A percentile compares a stretch with the other conserved stretches of the same genome.
Evolutionary conservation across 1,284 basidiomycete genomes (phyloP).

Genomic region (Ceratobasidium sp.): DNA sequence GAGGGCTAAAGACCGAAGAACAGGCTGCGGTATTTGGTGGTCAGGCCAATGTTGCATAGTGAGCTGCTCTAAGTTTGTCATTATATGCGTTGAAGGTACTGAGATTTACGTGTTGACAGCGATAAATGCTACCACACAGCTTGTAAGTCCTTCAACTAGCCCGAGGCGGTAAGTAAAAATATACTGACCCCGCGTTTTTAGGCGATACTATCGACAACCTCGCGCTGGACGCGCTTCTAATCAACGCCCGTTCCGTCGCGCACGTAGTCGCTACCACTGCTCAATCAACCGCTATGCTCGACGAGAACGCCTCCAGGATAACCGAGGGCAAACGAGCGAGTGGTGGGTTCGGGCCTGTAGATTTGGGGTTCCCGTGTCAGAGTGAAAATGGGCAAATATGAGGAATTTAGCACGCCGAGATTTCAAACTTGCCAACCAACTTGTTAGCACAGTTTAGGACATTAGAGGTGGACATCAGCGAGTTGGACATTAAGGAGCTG

Average conservation of each 20-base stretch:
- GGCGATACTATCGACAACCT: constrained; percentile 23
- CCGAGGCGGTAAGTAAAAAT: too few relatives aligned
- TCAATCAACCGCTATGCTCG: constrained; percentile 6
- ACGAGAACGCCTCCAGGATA: too few relatives aligned
- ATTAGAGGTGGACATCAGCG: too few relatives aligned
- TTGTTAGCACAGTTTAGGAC: too few relatives aligned
- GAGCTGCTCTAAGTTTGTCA: not conserved
- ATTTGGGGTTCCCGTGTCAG: not conserved
- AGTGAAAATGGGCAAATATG: not conserved
- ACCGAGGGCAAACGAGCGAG: not conserved
- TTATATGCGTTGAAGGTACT: not conserved
- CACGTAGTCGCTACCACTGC: constrained; percentile 13
- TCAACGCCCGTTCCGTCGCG: constrained; percentile 18
- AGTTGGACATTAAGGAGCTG: too few relatives aligned
- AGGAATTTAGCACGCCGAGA: not conserved
- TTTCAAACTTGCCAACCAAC: too few relatives aligned
- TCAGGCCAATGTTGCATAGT: not conserved
- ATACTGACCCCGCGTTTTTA: not conserved
- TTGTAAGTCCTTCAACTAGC: not conserved
- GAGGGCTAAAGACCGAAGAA: constrained; percentile 9
- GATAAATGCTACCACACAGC: constrained; percentile 11
- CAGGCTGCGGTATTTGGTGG: constrained; percentile 12
- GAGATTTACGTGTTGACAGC: not conserved
- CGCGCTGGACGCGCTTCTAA: not conserved
- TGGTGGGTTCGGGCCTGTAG: not conserved